Evolutionary conservation across 2,329 filamentous ascomycete species (phyloP).

Genomic region (Periconia digitata): DNA sequence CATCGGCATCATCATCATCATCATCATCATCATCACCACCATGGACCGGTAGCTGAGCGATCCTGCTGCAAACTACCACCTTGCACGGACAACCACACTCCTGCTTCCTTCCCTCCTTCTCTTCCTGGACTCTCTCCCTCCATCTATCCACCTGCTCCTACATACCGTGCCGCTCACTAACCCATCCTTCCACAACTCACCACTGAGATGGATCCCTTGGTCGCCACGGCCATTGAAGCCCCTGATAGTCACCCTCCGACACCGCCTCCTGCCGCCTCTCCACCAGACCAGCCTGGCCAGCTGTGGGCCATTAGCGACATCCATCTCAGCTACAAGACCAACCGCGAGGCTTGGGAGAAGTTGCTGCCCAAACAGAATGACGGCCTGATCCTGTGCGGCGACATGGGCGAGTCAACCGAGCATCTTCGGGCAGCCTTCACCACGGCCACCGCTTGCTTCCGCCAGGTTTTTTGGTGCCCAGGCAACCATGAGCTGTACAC

Average conservation of each 20-base stretch:
- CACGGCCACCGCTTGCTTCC: slow-evolving; percentile 46
- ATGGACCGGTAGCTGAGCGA: neutral
- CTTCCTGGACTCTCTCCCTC: neutral
- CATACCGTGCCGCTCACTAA: neutral
- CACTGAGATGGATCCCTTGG: slow-evolving; percentile 7
- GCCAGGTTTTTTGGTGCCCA: slow-evolving; percentile 55
- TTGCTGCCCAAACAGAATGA: slow-evolving; percentile 45
- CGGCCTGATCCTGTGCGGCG: slow-evolving; percentile 50
- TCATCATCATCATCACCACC: too few relatives aligned
- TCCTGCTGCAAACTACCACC: too few relatives aligned
- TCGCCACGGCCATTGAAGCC: slow-evolving; percentile 3
- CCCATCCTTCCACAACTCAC: neutral
- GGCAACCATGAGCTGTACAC: slow-evolving; percentile 63
- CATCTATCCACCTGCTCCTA: neutral
- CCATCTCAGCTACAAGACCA: slow-evolving; percentile 50
- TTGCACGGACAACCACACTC: too few relatives aligned
- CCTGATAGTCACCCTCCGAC: neutral
- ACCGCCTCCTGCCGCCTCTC: slow-evolving; percentile 10
- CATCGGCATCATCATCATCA: too few relatives aligned
- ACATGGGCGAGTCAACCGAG: slow-evolving; percentile 41
- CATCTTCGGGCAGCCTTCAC: slow-evolving; percentile 40
- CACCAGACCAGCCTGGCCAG: slow-evolving; percentile 19
- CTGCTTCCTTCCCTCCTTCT: neutral
- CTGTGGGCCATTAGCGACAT: slow-evolving; percentile 52
- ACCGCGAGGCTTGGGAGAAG: slow-evolving; percentile 47